Evolutionary conservation across 2,329 filamentous ascomycete species (phyloP).

Genomic region (Botrytis medusae): DNA sequence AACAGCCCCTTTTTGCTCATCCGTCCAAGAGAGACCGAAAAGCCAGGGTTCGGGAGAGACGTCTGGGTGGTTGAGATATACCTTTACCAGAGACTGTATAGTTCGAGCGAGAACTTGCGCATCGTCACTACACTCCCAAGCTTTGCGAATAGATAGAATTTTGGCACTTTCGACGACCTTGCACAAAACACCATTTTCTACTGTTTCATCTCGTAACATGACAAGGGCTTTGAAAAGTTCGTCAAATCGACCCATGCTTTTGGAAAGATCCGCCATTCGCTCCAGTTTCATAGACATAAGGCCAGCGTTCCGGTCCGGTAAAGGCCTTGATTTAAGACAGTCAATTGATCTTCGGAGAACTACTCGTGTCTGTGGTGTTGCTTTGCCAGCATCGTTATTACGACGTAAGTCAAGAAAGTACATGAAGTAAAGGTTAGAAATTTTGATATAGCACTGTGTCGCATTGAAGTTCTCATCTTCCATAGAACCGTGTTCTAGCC

Average conservation of each 20-base stretch:
- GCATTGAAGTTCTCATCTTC: slow-evolving; percentile 37
- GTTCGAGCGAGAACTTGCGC: slow-evolving; percentile 57
- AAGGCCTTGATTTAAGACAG: slow-evolving; percentile 54
- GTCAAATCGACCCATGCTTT: slow-evolving; percentile 51
- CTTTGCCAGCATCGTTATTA: slow-evolving; percentile 44
- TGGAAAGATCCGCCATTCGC: slow-evolving; percentile 61
- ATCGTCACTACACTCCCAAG: slow-evolving; percentile 55
- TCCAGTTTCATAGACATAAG: slow-evolving; percentile 65
- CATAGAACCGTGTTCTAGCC: slow-evolving; percentile 43
- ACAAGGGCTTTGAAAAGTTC: slow-evolving; percentile 59
- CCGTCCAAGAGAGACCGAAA: slow-evolving; percentile 41
- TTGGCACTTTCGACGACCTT: slow-evolving; percentile 52
- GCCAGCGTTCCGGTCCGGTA: slow-evolving; percentile 57
- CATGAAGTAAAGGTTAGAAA: slow-evolving; percentile 72
- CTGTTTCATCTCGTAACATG: slow-evolving; percentile 60
- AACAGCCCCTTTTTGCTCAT: slow-evolving; percentile 55
- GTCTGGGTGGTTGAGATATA: slow-evolving; percentile 59
- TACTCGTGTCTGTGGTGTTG: slow-evolving; percentile 48
- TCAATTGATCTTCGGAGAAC: slow-evolving; percentile 65
- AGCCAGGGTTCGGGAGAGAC: slow-evolving; percentile 48
- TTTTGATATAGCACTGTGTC: slow-evolving; percentile 58
- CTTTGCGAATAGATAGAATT: slow-evolving; percentile 49
- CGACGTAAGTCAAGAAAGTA: slow-evolving; percentile 55
- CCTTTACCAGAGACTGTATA: slow-evolving; percentile 58
- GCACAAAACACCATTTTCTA: slow-evolving; percentile 58